Percentiles rank a stretch among this genome's conserved stretches.
These are phyloP conservation scores for Sporothrix brunneoviolacea DNA, from an alignment of 2,329 filamentous ascomycete genomes.

Conservation along the genomic window DNA sequence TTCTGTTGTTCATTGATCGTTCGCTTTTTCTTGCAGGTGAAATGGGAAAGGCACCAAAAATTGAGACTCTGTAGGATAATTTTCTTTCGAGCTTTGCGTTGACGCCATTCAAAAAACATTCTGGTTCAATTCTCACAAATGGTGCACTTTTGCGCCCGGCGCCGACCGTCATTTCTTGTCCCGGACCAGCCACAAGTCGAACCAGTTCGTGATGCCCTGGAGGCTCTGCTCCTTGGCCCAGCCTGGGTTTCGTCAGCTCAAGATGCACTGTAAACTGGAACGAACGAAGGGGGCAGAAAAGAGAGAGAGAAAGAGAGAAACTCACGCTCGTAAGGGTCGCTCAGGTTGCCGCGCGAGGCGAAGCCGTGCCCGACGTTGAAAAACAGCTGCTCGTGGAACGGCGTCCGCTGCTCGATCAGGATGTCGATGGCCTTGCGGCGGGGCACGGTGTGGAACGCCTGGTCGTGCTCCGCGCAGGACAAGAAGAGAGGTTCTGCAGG, in stretches of 20 bases:
- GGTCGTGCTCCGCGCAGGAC: constrained; percentile 39
- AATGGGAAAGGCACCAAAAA: too few species aligned
- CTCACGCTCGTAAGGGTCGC: constrained; percentile 34
- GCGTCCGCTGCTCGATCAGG: constrained; percentile 31
- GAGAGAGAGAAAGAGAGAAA: constrained; percentile 2
- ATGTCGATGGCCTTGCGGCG: constrained; percentile 37
- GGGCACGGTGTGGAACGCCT: constrained; percentile 33
- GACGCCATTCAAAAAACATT: too few species aligned
- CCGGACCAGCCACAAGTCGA: constrained; percentile 18
- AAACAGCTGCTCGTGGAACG: constrained; percentile 60
- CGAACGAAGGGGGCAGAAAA: too few species aligned
- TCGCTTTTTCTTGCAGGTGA: too few species aligned
- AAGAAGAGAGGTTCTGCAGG: constrained; percentile 35
- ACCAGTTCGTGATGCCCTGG: constrained; percentile 19
- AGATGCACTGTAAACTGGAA: neutral
- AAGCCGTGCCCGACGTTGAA: constrained; percentile 39
- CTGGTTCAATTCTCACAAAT: too few species aligned
- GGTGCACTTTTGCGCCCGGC: too few species aligned
- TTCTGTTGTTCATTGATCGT: too few species aligned
- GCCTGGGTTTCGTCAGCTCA: constrained; percentile 7
- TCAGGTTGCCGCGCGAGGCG: constrained; percentile 18
- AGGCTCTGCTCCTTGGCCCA: constrained; percentile 21
- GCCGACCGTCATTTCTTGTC: neutral
- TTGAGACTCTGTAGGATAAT: too few species aligned
- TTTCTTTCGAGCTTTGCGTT: too few species aligned